These are phyloP conservation scores for Psilocybe cubensis DNA, from an alignment of 768 basidiomycete genomes.

Conservation along the genomic window DNA sequence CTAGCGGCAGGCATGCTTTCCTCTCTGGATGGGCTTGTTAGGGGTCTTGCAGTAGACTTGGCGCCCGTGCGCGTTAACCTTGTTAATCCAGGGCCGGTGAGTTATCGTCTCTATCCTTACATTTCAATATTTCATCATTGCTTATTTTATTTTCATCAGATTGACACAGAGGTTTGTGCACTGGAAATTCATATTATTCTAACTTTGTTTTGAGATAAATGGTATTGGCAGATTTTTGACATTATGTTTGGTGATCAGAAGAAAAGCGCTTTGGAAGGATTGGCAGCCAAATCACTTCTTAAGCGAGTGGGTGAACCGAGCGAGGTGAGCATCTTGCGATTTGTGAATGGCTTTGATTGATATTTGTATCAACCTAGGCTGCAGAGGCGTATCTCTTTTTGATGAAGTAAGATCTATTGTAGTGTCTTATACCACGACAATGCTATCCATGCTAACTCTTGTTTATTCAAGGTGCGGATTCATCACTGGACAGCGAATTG, in stretches of 20 bases:
- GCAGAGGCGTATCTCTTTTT: neutral
- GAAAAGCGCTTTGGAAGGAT: neutral
- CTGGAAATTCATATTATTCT: too few relatives aligned
- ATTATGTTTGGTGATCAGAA: neutral
- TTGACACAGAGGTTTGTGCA: neutral
- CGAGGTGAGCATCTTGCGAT: neutral
- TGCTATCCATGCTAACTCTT: too few relatives aligned
- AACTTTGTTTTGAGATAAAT: too few relatives aligned
- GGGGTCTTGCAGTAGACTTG: neutral
- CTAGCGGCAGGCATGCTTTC: neutral
- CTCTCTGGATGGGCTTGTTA: neutral
- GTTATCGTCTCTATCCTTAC: neutral
- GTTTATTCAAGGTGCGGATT: neutral
- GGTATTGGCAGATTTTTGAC: neutral
- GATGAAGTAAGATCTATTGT: neutral
- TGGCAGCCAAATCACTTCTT: neutral
- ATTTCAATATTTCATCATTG: neutral
- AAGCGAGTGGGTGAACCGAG: neutral
- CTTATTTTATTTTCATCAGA: neutral
- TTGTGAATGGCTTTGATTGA: too few relatives aligned
- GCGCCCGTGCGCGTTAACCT: neutral
- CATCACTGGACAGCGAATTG: neutral
- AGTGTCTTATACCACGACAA: neutral
- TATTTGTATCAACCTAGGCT: too few relatives aligned
- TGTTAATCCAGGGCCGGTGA: neutral